Evolutionary conservation across 169 alveolate species (phyloP).

Genomic region (Cardiosporidium cionae): DNA sequence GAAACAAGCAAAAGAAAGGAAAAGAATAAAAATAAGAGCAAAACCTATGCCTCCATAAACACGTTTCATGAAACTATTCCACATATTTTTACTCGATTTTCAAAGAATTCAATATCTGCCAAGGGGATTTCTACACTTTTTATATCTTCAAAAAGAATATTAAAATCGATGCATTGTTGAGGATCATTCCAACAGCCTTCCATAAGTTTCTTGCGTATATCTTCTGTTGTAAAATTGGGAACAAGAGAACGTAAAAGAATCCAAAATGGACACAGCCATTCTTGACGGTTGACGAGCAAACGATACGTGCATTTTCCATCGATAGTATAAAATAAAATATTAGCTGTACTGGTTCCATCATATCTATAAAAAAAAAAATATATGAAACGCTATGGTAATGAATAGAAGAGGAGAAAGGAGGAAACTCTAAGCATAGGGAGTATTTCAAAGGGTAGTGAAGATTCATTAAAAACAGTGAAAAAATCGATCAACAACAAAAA

Average conservation of each 20-base stretch:
- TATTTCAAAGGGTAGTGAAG: neutral
- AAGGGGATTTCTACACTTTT: conserved; percentile 46
- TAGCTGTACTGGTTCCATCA: conserved; percentile 58
- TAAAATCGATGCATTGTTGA: conserved; percentile 3
- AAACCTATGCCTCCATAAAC: too few relatives aligned
- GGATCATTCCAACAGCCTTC: conserved; percentile 41
- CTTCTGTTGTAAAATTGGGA: conserved; percentile 19
- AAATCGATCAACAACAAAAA: neutral
- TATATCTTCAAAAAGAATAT: conserved; percentile 31
- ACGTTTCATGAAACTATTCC: too few relatives aligned
- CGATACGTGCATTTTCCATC: conserved; percentile 56
- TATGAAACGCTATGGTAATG: neutral
- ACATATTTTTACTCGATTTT: conserved; percentile 46
- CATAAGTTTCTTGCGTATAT: conserved; percentile 42
- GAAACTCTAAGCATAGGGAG: neutral
- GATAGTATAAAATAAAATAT: conserved; percentile 46
- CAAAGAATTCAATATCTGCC: conserved; percentile 67
- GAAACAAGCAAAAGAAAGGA: too few relatives aligned
- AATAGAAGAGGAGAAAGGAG: neutral
- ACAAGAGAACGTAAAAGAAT: conserved; percentile 27
- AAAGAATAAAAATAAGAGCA: too few relatives aligned
- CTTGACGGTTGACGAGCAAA: conserved; percentile 43
- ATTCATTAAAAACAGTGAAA: neutral
- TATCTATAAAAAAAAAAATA: conserved; percentile 17
- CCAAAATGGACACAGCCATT: conserved; percentile 26